Evolutionary conservation across 2,329 filamentous ascomycete species (phyloP).

Genomic region (Penicillium digitatum): DNA sequence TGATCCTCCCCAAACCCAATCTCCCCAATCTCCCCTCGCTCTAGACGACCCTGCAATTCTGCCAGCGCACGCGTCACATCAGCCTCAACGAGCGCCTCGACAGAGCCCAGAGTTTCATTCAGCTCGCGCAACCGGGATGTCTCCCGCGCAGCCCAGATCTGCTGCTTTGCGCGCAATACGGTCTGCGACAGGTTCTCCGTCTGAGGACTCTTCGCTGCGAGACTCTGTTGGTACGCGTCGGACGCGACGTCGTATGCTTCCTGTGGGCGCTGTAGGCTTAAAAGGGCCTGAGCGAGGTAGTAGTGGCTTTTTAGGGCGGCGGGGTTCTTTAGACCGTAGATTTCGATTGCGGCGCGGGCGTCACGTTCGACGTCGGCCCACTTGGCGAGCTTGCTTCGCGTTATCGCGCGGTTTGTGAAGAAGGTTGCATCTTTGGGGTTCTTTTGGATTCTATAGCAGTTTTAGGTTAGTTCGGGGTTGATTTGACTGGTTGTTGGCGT

Average conservation of each 20-base stretch:
- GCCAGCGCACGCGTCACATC: conserved; percentile 38
- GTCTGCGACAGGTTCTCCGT: conserved; percentile 67
- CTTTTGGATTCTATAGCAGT: conserved; percentile 66
- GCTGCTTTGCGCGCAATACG: conserved; percentile 77
- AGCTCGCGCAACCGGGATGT: conserved; percentile 44
- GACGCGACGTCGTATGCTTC: conserved; percentile 68
- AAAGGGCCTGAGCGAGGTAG: conserved; percentile 76
- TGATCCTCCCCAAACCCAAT: conserved; percentile 67
- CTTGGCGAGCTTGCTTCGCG: conserved; percentile 67
- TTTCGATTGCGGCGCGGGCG: conserved; percentile 68
- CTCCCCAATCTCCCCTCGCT: conserved; percentile 47
- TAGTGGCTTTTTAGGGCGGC: conserved; percentile 76
- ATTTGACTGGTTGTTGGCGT: not conserved
- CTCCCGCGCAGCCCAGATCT: conserved; percentile 76
- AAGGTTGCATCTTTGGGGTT: conserved; percentile 73
- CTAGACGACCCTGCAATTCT: conserved; percentile 35
- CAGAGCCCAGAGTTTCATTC: conserved; percentile 39
- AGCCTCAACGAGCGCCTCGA: conserved; percentile 42
- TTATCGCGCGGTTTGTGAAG: conserved; percentile 86
- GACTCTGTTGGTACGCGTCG: conserved; percentile 68
- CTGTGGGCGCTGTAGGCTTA: conserved; percentile 67
- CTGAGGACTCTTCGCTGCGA: conserved; percentile 60
- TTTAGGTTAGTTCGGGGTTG: not conserved
- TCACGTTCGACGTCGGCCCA: conserved; percentile 75
- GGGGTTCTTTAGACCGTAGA: conserved; percentile 50